These are phyloP conservation scores for Keithomyces neogunnii DNA, from an alignment of 2,329 filamentous ascomycete species.

Conservation along the genomic window DNA sequence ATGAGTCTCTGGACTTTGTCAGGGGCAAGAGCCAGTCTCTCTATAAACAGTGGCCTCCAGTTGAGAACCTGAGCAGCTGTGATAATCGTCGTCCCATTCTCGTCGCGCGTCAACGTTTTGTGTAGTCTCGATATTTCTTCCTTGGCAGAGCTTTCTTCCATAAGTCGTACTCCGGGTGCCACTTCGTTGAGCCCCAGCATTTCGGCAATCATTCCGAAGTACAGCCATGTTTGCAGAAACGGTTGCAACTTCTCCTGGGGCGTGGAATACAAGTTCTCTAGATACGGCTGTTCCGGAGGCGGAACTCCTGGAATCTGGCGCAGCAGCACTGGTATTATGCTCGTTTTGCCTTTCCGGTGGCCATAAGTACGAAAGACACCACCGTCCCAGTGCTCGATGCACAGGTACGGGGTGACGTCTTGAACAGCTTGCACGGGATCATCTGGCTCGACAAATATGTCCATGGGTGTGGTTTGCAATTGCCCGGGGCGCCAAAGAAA, in stretches of 20 bases:
- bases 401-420: constrained; percentile 15
- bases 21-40: constrained; percentile 6
- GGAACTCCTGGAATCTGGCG: not conserved
- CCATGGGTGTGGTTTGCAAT: constrained; percentile 9
- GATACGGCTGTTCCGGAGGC: constrained; percentile 6
- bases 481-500: not conserved
- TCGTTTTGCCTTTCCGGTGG: constrained; percentile 8
- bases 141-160: constrained; percentile 5
- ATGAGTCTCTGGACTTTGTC: constrained; percentile 9
- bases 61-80: constrained; percentile 4
- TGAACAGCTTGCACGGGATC: constrained; percentile 9
- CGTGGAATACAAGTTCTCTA: constrained; percentile 12
- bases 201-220: constrained; percentile 22
- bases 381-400: constrained; percentile 16
- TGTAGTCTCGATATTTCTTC: constrained; percentile 11
- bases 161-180: constrained; percentile 6
- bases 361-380: constrained; percentile 18
- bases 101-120: constrained; percentile 5
- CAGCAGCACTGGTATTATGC: constrained; percentile 7
- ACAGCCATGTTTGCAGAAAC: constrained; percentile 25
- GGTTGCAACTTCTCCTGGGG: constrained; percentile 14
- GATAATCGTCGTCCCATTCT: constrained; percentile 3
- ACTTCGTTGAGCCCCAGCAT: constrained; percentile 18
- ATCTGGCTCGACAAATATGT: constrained; percentile 12
- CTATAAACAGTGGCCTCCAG: constrained; percentile 2